Percentiles rank a stretch among this genome's conserved stretches.
Evolutionary conservation across 2,329 filamentous ascomycete genomes (phyloP).

Genomic region (Colletotrichum musicola): DNA sequence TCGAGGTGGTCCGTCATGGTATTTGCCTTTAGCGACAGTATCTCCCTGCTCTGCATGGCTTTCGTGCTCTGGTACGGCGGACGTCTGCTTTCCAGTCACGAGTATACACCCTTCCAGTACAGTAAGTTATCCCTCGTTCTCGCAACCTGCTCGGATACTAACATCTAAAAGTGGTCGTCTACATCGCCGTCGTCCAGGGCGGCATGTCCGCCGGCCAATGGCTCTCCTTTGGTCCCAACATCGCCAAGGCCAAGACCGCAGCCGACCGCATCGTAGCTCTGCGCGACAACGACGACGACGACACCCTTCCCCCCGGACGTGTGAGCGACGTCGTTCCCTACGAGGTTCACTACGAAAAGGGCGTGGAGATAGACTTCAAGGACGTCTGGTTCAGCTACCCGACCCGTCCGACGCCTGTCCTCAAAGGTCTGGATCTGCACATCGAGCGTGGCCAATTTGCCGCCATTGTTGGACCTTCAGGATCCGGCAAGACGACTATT

Average conservation of each 20-base stretch:
- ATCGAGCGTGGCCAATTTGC: constrained; percentile 73
- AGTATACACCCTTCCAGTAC: constrained; percentile 41
- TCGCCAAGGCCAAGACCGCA: constrained; percentile 39
- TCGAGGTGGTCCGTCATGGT: constrained; percentile 34
- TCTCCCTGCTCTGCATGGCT: constrained; percentile 37
- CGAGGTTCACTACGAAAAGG: constrained; percentile 41
- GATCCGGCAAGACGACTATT: constrained; percentile 46
- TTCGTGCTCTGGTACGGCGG: constrained; percentile 40
- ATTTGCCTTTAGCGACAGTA: constrained; percentile 34
- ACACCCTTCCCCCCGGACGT: constrained; percentile 52
- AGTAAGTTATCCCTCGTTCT: constrained; percentile 9
- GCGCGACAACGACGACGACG: constrained; percentile 47
- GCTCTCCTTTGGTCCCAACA: constrained; percentile 39
- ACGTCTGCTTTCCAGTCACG: constrained; percentile 32
- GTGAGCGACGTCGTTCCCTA: constrained; percentile 28
- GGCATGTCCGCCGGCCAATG: constrained; percentile 40
- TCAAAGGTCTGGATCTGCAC: constrained; percentile 41
- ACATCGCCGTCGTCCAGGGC: constrained; percentile 40
- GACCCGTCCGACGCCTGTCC: constrained; percentile 24
- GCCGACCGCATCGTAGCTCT: constrained; percentile 38
- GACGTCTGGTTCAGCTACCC: constrained; percentile 40
- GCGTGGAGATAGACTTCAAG: constrained; percentile 40
- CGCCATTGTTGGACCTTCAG: constrained; percentile 75
- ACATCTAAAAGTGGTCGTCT: constrained; percentile 34
- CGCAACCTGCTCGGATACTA: background rate